Evolutionary conservation across 2,329 filamentous ascomycete genomes (phyloP).

Genomic region (Alternaria arbusti): DNA sequence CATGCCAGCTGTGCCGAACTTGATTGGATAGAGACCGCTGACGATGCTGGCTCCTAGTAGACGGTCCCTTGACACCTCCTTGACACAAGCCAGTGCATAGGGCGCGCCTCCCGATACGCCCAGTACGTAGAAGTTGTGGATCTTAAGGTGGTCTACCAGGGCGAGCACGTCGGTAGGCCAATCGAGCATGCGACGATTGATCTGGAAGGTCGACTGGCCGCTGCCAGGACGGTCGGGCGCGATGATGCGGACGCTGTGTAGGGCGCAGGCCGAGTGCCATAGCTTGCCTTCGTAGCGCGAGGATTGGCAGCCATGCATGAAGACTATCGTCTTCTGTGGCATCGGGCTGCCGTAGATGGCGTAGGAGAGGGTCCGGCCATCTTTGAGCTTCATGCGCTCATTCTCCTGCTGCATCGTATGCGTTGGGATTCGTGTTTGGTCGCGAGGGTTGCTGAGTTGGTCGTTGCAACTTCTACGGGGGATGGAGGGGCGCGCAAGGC

Average conservation of each 20-base stretch:
- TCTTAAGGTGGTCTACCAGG: slow-evolving; percentile 50
- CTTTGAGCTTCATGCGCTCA: slow-evolving; percentile 34
- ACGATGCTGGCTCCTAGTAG: slow-evolving; percentile 33
- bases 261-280: slow-evolving; percentile 42
- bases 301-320: slow-evolving; percentile 53
- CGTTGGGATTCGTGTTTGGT: not conserved
- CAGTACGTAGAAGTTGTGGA: slow-evolving; percentile 53
- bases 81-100: slow-evolving; percentile 56
- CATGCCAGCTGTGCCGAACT: slow-evolving; percentile 38
- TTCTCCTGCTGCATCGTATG: slow-evolving; percentile 24
- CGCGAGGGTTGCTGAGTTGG: not conserved
- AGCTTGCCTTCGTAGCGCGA: slow-evolving; percentile 52
- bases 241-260: slow-evolving; percentile 50
- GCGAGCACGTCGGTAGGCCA: slow-evolving; percentile 52
- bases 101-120: slow-evolving; percentile 57
- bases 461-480: not conserved
- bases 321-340: slow-evolving; percentile 51
- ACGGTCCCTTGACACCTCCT: slow-evolving; percentile 41
- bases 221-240: slow-evolving; percentile 53
- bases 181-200: slow-evolving; percentile 48
- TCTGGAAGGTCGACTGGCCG: slow-evolving; percentile 51
- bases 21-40: slow-evolving; percentile 33
- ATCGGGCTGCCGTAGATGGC: slow-evolving; percentile 52
- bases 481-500: not conserved
- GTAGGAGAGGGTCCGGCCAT: slow-evolving; percentile 53